These are phyloP conservation scores for Pontederia paniculata DNA, from an alignment of 176 grass and related monocot genomes.

Conservation along the genomic window DNA sequence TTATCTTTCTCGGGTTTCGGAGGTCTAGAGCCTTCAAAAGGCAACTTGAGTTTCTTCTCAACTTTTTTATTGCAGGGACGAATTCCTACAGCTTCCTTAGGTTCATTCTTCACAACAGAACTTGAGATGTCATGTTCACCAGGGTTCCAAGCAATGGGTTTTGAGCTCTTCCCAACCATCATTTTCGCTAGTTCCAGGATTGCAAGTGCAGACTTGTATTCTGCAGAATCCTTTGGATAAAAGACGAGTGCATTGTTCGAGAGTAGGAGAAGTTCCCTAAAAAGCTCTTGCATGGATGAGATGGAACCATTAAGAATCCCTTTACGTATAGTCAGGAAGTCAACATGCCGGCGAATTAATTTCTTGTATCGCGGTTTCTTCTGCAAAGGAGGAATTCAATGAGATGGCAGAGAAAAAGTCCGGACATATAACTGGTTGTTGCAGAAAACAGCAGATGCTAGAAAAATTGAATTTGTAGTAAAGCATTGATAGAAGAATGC, in stretches of 20 bases:
- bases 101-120: no score
- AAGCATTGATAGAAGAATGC: no score
- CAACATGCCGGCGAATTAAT: conserved; percentile 70
- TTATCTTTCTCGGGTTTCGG: conserved; percentile 15
- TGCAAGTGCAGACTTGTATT: conserved; percentile 56
- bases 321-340: conserved; percentile 51
- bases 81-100: neutral
- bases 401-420: neutral
- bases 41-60: conserved; percentile 23
- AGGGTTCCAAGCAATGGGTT: neutral
- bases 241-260: conserved; percentile 58
- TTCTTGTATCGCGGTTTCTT: conserved; percentile 69
- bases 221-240: conserved; percentile 55
- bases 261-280: conserved; percentile 70
- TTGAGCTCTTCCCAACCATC: conserved; percentile 33
- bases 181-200: conserved; percentile 40
- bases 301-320: conserved; percentile 60
- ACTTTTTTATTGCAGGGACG: neutral
- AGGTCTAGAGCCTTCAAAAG: conserved; percentile 12
- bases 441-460: neutral
- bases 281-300: conserved; percentile 58
- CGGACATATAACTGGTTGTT: neutral
- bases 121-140: neutral
- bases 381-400: conserved; percentile 16
- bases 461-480: no score